Percentiles rank a stretch among this genome's conserved stretches.
Conservation (phyloP, 2,329 filamentous ascomycete species). For the Xylaria sp. region DNA sequence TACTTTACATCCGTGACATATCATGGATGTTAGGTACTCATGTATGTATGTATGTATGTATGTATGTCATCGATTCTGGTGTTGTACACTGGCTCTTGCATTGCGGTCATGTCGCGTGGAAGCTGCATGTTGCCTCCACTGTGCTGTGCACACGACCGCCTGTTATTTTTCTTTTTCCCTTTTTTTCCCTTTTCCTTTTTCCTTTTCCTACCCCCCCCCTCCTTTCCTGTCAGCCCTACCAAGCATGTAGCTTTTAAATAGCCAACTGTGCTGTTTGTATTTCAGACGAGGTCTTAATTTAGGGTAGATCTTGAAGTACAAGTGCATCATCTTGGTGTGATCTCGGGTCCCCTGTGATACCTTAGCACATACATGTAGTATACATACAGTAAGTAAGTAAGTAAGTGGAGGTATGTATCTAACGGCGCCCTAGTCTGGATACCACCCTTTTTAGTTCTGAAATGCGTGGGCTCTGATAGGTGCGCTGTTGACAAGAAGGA, state of each 20-base stretch:
- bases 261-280: not conserved
- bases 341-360: not conserved
- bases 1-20: too few species aligned
- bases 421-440: not conserved
- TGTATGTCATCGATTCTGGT: too few species aligned
- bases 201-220: not conserved
- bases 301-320: not conserved
- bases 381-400: too few species aligned
- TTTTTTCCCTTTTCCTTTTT: not conserved
- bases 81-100: too few species aligned
- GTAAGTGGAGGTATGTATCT: too few species aligned
- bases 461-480: slow-evolving; percentile 25
- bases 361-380: too few species aligned
- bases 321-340: not conserved
- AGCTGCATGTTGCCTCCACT: slow-evolving; percentile 4
- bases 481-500: not conserved
- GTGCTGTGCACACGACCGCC: not conserved
- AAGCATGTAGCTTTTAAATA: not conserved
- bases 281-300: not conserved
- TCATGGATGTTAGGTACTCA: too few species aligned
- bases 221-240: not conserved
- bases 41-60: too few species aligned
- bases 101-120: slow-evolving; percentile 27
- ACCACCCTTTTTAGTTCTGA: too few species aligned
- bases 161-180: not conserved